Evolutionary conservation across 2,329 filamentous ascomycete genomes (phyloP).

Genomic region (Trichoderma sp.): DNA sequence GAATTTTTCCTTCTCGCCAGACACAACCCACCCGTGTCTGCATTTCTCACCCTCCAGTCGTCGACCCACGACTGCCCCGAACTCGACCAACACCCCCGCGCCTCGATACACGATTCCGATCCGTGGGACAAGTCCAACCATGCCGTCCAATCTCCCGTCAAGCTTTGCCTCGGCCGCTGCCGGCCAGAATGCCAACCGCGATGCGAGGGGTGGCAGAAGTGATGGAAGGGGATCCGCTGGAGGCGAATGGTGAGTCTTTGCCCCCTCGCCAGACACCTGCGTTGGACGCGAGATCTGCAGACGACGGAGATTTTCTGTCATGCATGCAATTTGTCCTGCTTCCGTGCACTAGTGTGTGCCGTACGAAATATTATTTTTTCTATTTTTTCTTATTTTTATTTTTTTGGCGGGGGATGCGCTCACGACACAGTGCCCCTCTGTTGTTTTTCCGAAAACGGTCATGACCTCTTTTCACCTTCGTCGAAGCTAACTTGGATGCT

Average conservation of each 20-base stretch:
- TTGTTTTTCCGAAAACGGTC: slow-evolving; percentile 7
- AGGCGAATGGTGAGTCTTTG: slow-evolving; percentile 68
- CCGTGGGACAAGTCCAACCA: slow-evolving; percentile 32
- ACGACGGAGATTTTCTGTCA: slow-evolving; percentile 23
- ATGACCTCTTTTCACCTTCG: neutral
- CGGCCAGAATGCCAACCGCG: slow-evolving; percentile 65
- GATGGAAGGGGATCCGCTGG: slow-evolving; percentile 55
- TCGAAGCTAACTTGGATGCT: slow-evolving; percentile 21
- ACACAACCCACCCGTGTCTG: slow-evolving; percentile 17
- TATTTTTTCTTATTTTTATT: neutral
- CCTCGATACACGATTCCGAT: slow-evolving; percentile 7
- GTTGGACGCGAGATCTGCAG: neutral
- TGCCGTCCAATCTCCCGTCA: slow-evolving; percentile 76
- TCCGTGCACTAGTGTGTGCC: neutral
- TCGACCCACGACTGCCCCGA: slow-evolving; percentile 8
- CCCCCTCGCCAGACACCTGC: slow-evolving; percentile 13
- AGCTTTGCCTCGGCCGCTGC: slow-evolving; percentile 83
- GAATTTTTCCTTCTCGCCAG: neutral
- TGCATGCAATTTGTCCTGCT: slow-evolving; percentile 20
- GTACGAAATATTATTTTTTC: neutral
- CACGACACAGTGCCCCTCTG: slow-evolving; percentile 2
- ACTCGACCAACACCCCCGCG: slow-evolving; percentile 19
- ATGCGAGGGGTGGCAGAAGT: slow-evolving; percentile 57
- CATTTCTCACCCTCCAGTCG: slow-evolving; percentile 10
- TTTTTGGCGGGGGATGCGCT: slow-evolving; percentile 8